Conservation (phyloP, 139 green algal genomes). For the Chlamydomonas incerta region DNA sequence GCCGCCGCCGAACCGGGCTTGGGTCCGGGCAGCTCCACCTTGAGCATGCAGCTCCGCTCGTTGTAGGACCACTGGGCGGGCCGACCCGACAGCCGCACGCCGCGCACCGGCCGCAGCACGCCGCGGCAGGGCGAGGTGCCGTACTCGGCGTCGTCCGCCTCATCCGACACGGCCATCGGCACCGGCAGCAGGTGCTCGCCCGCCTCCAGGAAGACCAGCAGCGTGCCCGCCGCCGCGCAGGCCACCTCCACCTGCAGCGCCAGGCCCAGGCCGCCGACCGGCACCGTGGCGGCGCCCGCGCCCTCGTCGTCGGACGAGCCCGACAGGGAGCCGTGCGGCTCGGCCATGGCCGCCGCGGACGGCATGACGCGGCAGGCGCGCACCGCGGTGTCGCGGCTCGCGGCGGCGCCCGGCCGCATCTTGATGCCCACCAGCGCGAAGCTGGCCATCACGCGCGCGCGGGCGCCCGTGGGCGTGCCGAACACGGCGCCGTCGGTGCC, state of each 20-base stretch:
- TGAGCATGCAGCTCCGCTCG: neutral
- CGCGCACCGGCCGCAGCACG: neutral
- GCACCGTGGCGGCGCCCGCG: no score
- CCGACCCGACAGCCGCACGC: neutral
- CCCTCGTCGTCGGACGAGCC: neutral
- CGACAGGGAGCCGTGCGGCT: neutral
- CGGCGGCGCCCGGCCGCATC: no score
- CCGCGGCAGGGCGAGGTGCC: no score
- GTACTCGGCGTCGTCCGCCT: neutral
- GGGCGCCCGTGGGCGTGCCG: neutral
- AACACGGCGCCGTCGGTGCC: no score
- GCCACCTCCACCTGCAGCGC: slow-evolving; percentile 15
- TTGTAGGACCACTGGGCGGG: neutral
- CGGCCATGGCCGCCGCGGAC: neutral
- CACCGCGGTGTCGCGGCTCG: neutral
- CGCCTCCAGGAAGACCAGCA: slow-evolving; percentile 21
- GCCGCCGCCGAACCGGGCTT: no score
- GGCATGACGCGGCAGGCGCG: slow-evolving; percentile 25
- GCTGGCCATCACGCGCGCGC: neutral
- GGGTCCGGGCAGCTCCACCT: neutral
- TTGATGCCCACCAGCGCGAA: slow-evolving; percentile 18
- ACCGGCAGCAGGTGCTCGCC: neutral
- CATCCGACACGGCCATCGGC: neutral
- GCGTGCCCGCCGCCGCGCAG: neutral
- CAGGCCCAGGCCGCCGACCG: neutral